Base-by-base conservation (phyloP, 2,329 filamentous ascomycete genomes). In the Parastagonospora avenae region DNA sequence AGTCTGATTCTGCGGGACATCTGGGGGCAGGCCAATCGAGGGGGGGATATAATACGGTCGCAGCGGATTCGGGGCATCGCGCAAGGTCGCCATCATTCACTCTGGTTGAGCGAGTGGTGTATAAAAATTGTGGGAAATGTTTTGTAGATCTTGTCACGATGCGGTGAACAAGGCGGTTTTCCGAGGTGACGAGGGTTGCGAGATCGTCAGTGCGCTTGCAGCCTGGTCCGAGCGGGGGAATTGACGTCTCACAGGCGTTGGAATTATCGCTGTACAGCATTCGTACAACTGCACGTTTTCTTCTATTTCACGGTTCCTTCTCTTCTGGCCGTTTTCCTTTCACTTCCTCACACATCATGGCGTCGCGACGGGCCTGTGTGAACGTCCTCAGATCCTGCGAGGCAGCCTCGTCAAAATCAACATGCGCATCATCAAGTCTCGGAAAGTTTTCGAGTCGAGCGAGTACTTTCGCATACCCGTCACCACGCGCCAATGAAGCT, bases 31-130 rank as follows among this genome's bases (percentile, higher is more conserved):
- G 31, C 86, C 86, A 54, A 89, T 85, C 4, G 86, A 85, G 3
- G 87, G 86, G 32, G 87, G 86, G 55, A 87, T 85, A 70, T 90
- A 89, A 76, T 90, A 90, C 14, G 87, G 87, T 55, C 87, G 80
- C 50, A 89, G 77, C 50, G 87, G 87, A 63, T 90, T 89, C 15
- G 77, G 79, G 29, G 73, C 71, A 62, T 78, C 77, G 59, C 76
- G 72, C 43, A 75, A 78, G 46, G 77, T 71, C 41, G 76, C 69
- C 74, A 79, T 77, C 41, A 43, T 48, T 16, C 19, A 9, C 14
- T 9, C 6, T 37, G n/a, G 15, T 37, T 37, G n/a, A 24, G 19
- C 19, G 19, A 24, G 19, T 24, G 19, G 5, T 24, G 19, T 24
- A 5, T 3, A 24, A 24, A 24, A 24, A 24, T 15, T 10, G 31